Percentiles rank a stretch among this genome's conserved stretches.
Evolutionary conservation across 805 yeast species (phyloP).

Genomic region (Kodamaea hsintzibuensis): DNA sequence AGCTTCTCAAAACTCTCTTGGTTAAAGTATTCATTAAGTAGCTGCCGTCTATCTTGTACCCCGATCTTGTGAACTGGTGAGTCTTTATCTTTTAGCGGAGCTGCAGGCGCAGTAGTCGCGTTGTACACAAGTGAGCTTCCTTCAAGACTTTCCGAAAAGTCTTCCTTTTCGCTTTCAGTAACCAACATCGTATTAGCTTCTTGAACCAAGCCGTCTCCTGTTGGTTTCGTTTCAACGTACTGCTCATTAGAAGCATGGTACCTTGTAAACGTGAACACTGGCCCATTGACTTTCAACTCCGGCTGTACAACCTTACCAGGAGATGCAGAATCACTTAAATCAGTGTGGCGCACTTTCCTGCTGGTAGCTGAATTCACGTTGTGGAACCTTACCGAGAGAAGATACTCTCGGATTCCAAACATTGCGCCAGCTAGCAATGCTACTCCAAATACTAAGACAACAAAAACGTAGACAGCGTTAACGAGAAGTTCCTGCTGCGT

Average conservation of each 20-base stretch:
- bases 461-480: slow-evolving; percentile 26
- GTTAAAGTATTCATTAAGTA: not conserved
- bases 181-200: not conserved
- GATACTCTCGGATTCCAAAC: slow-evolving; percentile 29
- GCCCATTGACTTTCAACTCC: not conserved
- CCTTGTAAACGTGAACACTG: not conserved
- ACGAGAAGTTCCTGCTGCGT: slow-evolving; percentile 23
- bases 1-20: slow-evolving; percentile 4
- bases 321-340: not conserved
- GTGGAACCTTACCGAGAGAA: slow-evolving; percentile 13
- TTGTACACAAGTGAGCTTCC: not conserved
- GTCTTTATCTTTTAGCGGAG: not conserved
- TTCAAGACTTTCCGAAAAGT: not conserved
- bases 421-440: slow-evolving; percentile 21
- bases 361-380: slow-evolving; percentile 15
- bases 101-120: not conserved
- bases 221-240: slow-evolving; percentile 7
- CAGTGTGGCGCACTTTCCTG: slow-evolving; percentile 19
- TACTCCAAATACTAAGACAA: slow-evolving; percentile 21
- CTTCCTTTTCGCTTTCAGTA: not conserved
- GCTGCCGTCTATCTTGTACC: not conserved
- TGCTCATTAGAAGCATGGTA: not conserved
- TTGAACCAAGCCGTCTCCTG: slow-evolving; percentile 12
- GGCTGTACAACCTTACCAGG: not conserved
- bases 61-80: not conserved